phyloP scores from a whole-genome alignment of 371 early-diverging fungal species.

The Smittium culicis region DNA sequence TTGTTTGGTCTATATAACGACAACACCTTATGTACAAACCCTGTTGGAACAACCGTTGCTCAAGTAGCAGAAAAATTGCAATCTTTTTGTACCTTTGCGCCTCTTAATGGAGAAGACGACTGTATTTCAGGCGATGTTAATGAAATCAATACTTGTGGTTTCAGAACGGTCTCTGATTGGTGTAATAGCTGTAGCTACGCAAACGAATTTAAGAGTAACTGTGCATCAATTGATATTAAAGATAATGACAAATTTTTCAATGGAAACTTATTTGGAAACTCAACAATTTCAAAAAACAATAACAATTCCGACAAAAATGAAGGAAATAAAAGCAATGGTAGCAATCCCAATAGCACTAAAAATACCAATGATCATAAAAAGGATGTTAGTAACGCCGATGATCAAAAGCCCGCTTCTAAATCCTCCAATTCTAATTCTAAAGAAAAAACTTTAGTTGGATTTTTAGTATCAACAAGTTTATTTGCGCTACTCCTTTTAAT shows the following conservation, averaged over 20 bases:
- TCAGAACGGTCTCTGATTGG: slow-evolving; percentile 29
- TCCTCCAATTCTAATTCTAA: too few species aligned
- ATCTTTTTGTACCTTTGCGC: slow-evolving; percentile 17
- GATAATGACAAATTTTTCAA: not conserved
- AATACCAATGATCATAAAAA: too few species aligned
- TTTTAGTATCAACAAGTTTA: too few species aligned
- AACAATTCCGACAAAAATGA: not conserved
- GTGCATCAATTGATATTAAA: slow-evolving; percentile 18
- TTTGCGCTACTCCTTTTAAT: not conserved
- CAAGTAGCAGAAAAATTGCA: slow-evolving; percentile 21
- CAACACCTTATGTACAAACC: slow-evolving; percentile 21
- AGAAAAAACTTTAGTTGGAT: too few species aligned
- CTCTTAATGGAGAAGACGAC: slow-evolving; percentile 19
- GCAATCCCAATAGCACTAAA: not conserved
- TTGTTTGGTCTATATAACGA: slow-evolving; percentile 21
- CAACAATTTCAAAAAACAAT: not conserved
- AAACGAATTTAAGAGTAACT: slow-evolving; percentile 18
- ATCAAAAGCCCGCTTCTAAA: too few species aligned
- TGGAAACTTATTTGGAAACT: not conserved
- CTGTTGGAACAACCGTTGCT: slow-evolving; percentile 18
- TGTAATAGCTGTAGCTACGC: slow-evolving; percentile 27
- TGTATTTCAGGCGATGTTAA: slow-evolving; percentile 27
- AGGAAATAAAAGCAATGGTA: not conserved
- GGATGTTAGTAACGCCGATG: too few species aligned
- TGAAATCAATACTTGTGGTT: slow-evolving; percentile 30